Conservation (phyloP, 352 stramenopile species). For the Pythium rhizo-oryzae region DNA sequence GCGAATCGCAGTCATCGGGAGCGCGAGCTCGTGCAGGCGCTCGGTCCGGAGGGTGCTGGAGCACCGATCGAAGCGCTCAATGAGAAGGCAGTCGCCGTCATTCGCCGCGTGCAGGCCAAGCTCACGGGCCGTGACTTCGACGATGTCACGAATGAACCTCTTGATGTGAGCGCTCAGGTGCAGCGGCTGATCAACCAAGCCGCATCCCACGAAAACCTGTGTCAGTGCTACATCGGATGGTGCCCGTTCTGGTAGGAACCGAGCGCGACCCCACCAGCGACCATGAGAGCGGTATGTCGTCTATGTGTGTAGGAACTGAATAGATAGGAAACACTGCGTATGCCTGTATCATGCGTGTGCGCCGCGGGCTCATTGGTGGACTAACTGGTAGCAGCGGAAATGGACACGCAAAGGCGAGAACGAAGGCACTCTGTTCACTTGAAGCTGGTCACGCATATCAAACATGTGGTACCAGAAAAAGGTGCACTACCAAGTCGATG, state of each 20-base stretch:
- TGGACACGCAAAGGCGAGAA: too few species aligned
- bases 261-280: not conserved
- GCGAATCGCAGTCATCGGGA: slow-evolving; percentile 84
- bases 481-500: not conserved
- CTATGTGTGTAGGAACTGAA: not conserved
- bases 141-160: slow-evolving; percentile 55
- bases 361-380: not conserved
- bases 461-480: slow-evolving; percentile 4
- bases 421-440: not conserved
- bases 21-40: slow-evolving; percentile 70
- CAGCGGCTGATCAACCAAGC: slow-evolving; percentile 98
- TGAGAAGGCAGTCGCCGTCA: slow-evolving; percentile 96
- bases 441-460: slow-evolving; percentile 9
- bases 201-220: slow-evolving; percentile 99
- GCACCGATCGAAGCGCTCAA: slow-evolving; percentile 92
- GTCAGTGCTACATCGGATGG: slow-evolving; percentile 99
- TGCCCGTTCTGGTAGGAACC: slow-evolving; percentile 88
- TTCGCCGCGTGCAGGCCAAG: slow-evolving; percentile 98
- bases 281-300: not conserved
- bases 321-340: not conserved
- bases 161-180: slow-evolving; percentile 87
- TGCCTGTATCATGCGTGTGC: not conserved
- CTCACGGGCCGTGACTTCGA: slow-evolving; percentile 98
- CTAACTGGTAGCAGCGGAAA: too few species aligned
- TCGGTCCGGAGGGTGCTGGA: slow-evolving; percentile 79